phyloP scores from a whole-genome alignment of 192 early-diverging fungal species.

The Lunasporangiospora selenospora region DNA sequence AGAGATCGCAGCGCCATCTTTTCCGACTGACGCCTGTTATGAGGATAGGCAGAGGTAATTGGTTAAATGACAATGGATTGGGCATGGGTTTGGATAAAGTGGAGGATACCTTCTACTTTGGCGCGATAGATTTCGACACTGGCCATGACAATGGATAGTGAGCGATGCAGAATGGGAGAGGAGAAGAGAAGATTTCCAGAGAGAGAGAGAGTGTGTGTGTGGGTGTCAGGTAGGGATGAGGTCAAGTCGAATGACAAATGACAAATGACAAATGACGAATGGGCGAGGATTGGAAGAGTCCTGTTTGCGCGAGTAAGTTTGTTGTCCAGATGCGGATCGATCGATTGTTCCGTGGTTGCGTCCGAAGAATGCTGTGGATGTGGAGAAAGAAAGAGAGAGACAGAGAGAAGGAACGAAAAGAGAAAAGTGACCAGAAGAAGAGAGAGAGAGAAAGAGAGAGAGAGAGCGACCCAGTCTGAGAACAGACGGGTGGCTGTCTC shows the following conservation, averaged over 20 bases:
- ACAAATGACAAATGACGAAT: too few species aligned
- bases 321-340: too few species aligned
- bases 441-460: too few species aligned
- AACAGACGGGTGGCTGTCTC: background rate
- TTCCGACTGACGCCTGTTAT: background rate
- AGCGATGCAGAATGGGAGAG: background rate
- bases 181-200: background rate
- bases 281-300: too few species aligned
- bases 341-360: too few species aligned
- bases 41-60: background rate
- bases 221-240: too few species aligned
- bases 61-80: background rate
- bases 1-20: background rate
- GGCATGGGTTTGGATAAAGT: background rate
- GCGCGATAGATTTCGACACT: slow-evolving; percentile 31
- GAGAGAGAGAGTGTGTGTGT: too few species aligned
- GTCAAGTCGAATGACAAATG: too few species aligned
- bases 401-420: background rate
- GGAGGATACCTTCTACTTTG: slow-evolving; percentile 39
- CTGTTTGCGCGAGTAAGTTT: too few species aligned
- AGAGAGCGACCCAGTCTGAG: too few species aligned
- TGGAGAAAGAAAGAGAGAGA: slow-evolving; percentile 2
- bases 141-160: background rate
- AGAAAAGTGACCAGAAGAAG: background rate
- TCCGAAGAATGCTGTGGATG: background rate